Conservation (phyloP, 78 protist genomes). For the Dictyostelium discoideum region DNA sequence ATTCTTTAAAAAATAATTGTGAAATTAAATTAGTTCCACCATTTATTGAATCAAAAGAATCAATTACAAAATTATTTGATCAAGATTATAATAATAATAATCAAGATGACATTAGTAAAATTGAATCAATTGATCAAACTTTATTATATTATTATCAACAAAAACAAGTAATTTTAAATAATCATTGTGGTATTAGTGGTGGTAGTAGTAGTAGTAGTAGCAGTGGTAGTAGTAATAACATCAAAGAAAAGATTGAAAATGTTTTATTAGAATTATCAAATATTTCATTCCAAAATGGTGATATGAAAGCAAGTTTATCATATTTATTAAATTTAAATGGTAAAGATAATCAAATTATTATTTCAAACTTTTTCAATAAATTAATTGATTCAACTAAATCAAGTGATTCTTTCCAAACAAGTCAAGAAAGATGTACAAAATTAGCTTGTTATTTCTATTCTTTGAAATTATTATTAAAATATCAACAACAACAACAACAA, state of each 20-base stretch:
- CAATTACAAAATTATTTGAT: background rate
- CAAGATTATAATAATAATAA: background rate
- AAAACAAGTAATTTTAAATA: background rate
- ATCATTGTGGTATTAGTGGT: background rate
- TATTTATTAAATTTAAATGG: background rate
- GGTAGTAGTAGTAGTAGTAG: too few species aligned
- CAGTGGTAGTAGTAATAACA: too few species aligned
- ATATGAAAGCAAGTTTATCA: background rate
- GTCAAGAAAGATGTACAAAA: conserved; percentile 42
- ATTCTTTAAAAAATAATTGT: background rate
- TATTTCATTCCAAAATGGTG: conserved; percentile 28
- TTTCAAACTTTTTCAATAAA: background rate
- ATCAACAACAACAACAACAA: background rate
- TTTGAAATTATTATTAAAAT: background rate
- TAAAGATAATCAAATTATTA: background rate
- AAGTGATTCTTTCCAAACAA: background rate
- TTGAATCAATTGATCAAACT: background rate
- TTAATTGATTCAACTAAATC: background rate
- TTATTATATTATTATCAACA: conserved; percentile 8
- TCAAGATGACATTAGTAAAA: background rate
- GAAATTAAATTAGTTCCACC: conserved; percentile 32
- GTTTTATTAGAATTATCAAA: conserved; percentile 16
- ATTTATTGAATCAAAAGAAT: conserved; percentile 24
- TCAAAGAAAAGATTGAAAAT: background rate
- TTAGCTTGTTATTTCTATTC: conserved; percentile 67